Evolutionary conservation across 1,284 basidiomycete genomes (phyloP), one percentile per base, ranked within the genome.

Genomic region (Leccinum griseonigrum): DNA sequence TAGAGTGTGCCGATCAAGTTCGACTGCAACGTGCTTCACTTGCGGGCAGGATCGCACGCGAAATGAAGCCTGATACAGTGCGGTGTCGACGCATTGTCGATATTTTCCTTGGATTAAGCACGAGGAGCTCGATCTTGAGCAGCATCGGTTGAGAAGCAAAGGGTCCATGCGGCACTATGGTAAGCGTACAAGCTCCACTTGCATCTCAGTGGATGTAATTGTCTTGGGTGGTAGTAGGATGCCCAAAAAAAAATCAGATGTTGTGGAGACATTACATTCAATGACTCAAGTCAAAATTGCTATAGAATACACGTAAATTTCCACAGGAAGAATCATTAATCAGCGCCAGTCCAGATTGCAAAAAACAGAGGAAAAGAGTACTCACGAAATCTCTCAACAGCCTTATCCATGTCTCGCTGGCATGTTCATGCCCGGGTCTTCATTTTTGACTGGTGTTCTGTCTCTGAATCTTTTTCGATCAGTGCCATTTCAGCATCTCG

Each of bases 401-500:
- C 48, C 18, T 46, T 46, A 46, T 46, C 58, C 43, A 32, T 32
- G 36, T 10, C 38, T 14, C 28, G 16, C 11, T 18, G 6, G 18
- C 13, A 2, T 6, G 9, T 13, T 51, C 58, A 61, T 40, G 16
- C 43, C 22, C 34, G 43, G 3, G 3, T 46, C 34, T 55, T 54
- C 5, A 8, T 34, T 57, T 48, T 59, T 6, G 16, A 8, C 18
- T 26, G 38, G 9, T 53, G 26, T 14, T 31, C 26, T 16, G 11
- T 22, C 9, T 56, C 55, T 16, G 31, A 54, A 8, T 31, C 34
- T 14, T n/a, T 60, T 22, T 61, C 56, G 1, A 58, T 34, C 4
- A 52, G 22, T 22, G 48, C 18, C 46, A 26, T 36, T 32, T 68
- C 71, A 0, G 63, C 63, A 4, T 71, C 54, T 56, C 68, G 64